Evolutionary conservation across 2,329 filamentous ascomycete genomes (phyloP), one percentile per base, ranked within the genome.

Genomic region (Phaeosphaeriaceae sp.): DNA sequence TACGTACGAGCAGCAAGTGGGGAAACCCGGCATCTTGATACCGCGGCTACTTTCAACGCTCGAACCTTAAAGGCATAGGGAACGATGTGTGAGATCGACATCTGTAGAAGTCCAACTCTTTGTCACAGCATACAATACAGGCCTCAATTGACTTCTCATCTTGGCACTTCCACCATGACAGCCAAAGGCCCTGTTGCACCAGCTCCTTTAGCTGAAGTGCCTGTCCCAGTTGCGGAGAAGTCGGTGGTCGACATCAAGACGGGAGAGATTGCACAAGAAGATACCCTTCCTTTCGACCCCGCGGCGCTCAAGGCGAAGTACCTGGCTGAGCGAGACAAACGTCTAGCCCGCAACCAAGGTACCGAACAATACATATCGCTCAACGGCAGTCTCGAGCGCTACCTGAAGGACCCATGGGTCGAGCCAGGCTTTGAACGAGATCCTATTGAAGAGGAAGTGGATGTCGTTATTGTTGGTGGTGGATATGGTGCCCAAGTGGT

Each of bases 401-500:
- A 68, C 46, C 48, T 73, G 21, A 67, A 64, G 20, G 73, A 75
- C 36, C 70, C 71, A 20, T 73, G 70, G 71, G 61, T 70, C 7
- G 63, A 71, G 48, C 64, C 68, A 11, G 63, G 66, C 1, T 69
- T 70, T 25, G 46, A 58, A 31, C 60, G 73, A 17, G 68, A 70
- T 13, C 61, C 71, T 3, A 58, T 75, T 15, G 54, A 69, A n/a
- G 71, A 70, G 57, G 67, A 72, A 21, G 66, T 62, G 3, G 65
- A 70, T 47, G 69, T 72, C 5, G 63, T 73, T 13, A 78, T 83
- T 31, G 65, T 82, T 11, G 81, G 82, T 11, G 80, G 77, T 7
- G 82, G 82, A 1, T 81, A 76, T 61, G 78, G 77, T 10, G 81
- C 80, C 6, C 75, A 82, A 22, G 65, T 81, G 5, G 76, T 76